These are phyloP conservation scores for Aspergillus eucalypticola DNA, from an alignment of 2,329 filamentous ascomycete species.

Conservation along the genomic window DNA sequence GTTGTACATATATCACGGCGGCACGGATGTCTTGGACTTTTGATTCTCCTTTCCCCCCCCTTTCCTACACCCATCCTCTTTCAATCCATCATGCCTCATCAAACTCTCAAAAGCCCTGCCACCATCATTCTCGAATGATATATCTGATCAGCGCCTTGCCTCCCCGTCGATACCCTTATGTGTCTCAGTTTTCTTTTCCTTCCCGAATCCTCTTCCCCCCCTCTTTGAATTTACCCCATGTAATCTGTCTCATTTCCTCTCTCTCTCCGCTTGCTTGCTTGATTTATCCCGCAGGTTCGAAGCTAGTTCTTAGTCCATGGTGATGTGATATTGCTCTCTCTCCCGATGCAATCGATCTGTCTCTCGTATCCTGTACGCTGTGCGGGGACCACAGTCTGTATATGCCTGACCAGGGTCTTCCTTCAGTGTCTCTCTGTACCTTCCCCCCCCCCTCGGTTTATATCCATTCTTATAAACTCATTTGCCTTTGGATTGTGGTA, in stretches of 20 bases:
- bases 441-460: too few species aligned
- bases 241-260: constrained; percentile 19
- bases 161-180: constrained; percentile 36
- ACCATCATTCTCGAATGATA: constrained; percentile 18
- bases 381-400: constrained; percentile 8
- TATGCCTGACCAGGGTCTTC: neutral
- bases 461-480: too few species aligned
- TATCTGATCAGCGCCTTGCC: constrained; percentile 18
- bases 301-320: constrained; percentile 28
- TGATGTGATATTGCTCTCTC: constrained; percentile 4
- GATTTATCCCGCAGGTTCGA: constrained; percentile 36
- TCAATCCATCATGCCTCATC: neutral
- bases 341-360: neutral
- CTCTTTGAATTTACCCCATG: constrained; percentile 7
- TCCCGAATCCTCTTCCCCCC: neutral
- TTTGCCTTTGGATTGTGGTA: neutral
- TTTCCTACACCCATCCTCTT: neutral
- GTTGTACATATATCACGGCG: constrained; percentile 30
- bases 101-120: constrained; percentile 15
- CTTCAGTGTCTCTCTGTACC: too few species aligned
- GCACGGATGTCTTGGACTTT: constrained; percentile 10
- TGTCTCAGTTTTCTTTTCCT: constrained; percentile 12
- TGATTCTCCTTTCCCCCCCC: neutral
- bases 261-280: constrained; percentile 14
- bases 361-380: neutral